These are phyloP conservation scores for Pleurotus pulmonarius DNA, from an alignment of 768 basidiomycete genomes.

Conservation along the genomic window DNA sequence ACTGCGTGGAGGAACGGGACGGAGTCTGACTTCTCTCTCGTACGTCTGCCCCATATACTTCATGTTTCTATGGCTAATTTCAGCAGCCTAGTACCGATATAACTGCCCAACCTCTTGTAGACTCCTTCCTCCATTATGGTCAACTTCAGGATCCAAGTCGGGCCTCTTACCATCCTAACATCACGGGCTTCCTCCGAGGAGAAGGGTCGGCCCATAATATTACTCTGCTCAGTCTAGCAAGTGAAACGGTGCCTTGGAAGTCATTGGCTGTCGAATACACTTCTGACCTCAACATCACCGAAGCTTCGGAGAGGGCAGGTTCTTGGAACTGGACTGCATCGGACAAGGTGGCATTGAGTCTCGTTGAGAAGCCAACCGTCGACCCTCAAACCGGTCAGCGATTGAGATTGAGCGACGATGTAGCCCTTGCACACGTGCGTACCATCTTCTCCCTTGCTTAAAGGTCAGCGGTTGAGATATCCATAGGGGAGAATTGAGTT, in stretches of 20 bases:
- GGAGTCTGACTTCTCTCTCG: constrained; percentile 61
- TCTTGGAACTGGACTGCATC: constrained; percentile 71
- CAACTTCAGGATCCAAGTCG: constrained; percentile 36
- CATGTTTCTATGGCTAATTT: not conserved
- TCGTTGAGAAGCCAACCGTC: constrained; percentile 55
- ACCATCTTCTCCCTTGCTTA: constrained; percentile 1
- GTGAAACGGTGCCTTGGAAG: constrained; percentile 39
- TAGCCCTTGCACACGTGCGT: constrained; percentile 67
- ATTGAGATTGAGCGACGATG: constrained; percentile 28
- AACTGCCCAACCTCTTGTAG: constrained; percentile 42
- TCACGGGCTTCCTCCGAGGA: constrained; percentile 77
- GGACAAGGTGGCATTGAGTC: constrained; percentile 59
- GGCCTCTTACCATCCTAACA: constrained; percentile 68
- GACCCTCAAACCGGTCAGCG: constrained; percentile 25
- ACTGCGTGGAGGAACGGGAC: constrained; percentile 74
- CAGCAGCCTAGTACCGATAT: constrained; percentile 44
- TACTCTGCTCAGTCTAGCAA: constrained; percentile 38
- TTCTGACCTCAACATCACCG: constrained; percentile 46
- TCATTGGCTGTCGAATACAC: constrained; percentile 47
- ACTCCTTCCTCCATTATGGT: constrained; percentile 43
- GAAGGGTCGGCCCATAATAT: constrained; percentile 62
- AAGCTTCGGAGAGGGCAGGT: constrained; percentile 42
- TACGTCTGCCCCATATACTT: constrained; percentile 24
- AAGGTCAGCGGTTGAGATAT: not conserved
- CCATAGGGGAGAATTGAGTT: constrained; percentile 69